Conservation (phyloP, 352 stramenopile genomes). For the Phytopythium boreale region DNA sequence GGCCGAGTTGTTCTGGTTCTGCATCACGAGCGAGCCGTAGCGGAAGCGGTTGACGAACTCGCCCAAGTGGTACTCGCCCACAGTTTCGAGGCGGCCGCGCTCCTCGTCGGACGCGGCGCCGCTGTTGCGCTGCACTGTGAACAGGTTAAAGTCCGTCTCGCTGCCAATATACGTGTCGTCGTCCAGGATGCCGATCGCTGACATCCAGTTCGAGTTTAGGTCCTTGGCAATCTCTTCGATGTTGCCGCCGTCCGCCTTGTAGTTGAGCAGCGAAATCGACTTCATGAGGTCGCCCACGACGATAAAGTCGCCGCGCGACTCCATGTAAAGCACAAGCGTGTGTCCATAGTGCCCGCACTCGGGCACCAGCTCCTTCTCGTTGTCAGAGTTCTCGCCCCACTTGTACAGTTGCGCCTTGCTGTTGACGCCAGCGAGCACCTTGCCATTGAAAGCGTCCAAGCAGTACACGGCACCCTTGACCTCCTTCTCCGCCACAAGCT, state of each 20-base stretch:
- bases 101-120: conserved; percentile 92
- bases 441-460: conserved; percentile 93
- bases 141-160: conserved; percentile 96
- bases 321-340: conserved; percentile 94
- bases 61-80: conserved; percentile 94
- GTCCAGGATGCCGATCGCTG: conserved; percentile 91
- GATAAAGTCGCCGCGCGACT: conserved; percentile 93
- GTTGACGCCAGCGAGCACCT: conserved; percentile 92
- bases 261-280: conserved; percentile 94
- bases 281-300: conserved; percentile 97
- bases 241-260: conserved; percentile 88
- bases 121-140: conserved; percentile 92
- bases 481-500: conserved; percentile 91
- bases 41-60: conserved; percentile 97
- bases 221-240: conserved; percentile 97
- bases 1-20: conserved; percentile 42
- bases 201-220: conserved; percentile 97
- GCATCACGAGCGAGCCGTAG: conserved; percentile 95
- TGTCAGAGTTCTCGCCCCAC: conserved; percentile 87
- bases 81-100: conserved; percentile 88
- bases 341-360: conserved; percentile 95
- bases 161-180: conserved; percentile 95
- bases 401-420: conserved; percentile 94
- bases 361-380: conserved; percentile 88
- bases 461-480: conserved; percentile 95